A percentile compares a stretch with the other conserved stretches of the same genome.
These are phyloP conservation scores for Entomortierella lignicola DNA, from an alignment of 192 early-diverging fungal species.

Conservation along the genomic window DNA sequence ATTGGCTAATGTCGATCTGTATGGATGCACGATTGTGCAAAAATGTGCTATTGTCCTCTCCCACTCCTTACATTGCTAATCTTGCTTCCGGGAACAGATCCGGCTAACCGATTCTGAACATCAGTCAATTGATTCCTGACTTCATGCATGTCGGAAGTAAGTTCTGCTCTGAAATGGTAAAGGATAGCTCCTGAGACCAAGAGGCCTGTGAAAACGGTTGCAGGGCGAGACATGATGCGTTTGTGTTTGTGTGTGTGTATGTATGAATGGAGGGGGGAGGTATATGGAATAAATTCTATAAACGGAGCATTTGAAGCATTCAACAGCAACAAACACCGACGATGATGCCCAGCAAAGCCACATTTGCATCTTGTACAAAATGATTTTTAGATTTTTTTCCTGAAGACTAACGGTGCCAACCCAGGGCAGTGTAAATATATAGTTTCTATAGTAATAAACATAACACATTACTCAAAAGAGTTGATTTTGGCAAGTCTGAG, in stretches of 20 bases:
- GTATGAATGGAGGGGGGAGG: too few species aligned
- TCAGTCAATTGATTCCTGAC: slow-evolving; percentile 48
- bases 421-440: too few species aligned
- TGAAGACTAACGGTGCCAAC: too few species aligned
- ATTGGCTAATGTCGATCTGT: too few species aligned
- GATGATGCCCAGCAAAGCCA: background rate
- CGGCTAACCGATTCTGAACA: slow-evolving; percentile 52
- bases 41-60: too few species aligned
- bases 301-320: background rate
- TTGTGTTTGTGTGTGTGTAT: too few species aligned
- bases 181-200: slow-evolving; percentile 50
- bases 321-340: background rate
- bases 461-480: too few species aligned
- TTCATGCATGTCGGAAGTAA: slow-evolving; percentile 49
- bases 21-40: too few species aligned
- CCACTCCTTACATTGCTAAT: slow-evolving; percentile 39
- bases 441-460: too few species aligned
- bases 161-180: slow-evolving; percentile 51
- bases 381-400: background rate
- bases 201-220: slow-evolving; percentile 49
- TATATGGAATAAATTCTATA: slow-evolving; percentile 1
- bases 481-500: too few species aligned
- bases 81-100: slow-evolving; percentile 53
- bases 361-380: background rate
- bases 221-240: slow-evolving; percentile 44